Evolutionary conservation across 306 rosid genomes (phyloP), one percentile per base, ranked within the genome.

Genomic region (Castanospermum australe): DNA sequence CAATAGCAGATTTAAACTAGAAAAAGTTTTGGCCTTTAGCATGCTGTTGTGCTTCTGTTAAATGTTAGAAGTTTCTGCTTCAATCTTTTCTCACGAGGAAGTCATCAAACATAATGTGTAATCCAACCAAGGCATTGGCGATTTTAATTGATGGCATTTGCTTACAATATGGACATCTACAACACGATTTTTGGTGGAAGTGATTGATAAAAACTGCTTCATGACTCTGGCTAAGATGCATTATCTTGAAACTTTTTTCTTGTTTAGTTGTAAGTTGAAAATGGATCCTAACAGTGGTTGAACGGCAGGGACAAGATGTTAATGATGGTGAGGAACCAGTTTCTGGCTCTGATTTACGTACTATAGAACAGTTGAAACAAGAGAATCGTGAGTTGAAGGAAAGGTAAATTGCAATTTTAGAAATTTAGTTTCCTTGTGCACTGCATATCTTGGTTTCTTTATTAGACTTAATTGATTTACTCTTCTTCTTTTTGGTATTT

Each of bases 371-470:
- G 81, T 82, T 95, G 89, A 92, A 80, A 82, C 83, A 86, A 50
- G 97, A 91, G 82, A 94, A 94, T 81, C 50, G 15, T 30, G 86
- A 83, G 81, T 62, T 94, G 86, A 92, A 86, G 85, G 84, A 88
- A 73, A 92, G 91, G 98, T 94, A 84, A 30, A 8, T 71, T 79
- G 60, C 32, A 71, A 55, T 70, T 69, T 48, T 75, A 22, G 35
- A 30, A 38, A 5, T 69, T 36, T 54, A 8, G 30, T 47, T 57
- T 67, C 44, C 55, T 25, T 39, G 18, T 67, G 15, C 6, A 8
- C 14, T 14, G 71, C 33, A 22, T 32, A 6, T 76, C 5, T 15
- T 56, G 24, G 51, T 76, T 86, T 63, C 50, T 65, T 41, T 28
- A 12, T 54, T 65, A 21, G n/a, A 44, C 11, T 2, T 6, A 18